These are phyloP conservation scores for Daldinia concentrica DNA, from an alignment of 495 filamentous ascomycete genomes.

Conservation along the genomic window DNA sequence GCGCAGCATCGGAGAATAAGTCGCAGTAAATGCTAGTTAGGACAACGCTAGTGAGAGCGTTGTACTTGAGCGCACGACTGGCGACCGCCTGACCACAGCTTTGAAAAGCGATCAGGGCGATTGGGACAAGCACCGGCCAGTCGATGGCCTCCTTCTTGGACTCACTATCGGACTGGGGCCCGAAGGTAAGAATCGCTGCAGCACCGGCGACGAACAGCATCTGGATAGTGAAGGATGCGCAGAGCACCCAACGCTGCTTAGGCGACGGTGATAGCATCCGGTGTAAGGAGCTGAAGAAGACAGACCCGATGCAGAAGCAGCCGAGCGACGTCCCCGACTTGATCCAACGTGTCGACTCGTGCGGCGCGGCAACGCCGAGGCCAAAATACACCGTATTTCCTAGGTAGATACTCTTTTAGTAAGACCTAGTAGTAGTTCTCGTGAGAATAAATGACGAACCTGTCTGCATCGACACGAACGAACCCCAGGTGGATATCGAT, in stretches of 20 bases:
- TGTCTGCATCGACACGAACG: conserved; percentile 83
- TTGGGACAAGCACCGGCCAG: conserved; percentile 68
- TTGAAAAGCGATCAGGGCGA: conserved; percentile 74
- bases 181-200: conserved; percentile 65
- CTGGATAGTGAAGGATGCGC: conserved; percentile 68
- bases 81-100: conserved; percentile 74
- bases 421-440: not conserved
- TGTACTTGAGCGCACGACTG: conserved; percentile 69
- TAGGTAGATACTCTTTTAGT: conserved; percentile 19
- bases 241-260: conserved; percentile 69
- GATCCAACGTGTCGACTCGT: conserved; percentile 66
- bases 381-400: conserved; percentile 79
- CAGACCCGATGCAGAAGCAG: conserved; percentile 73
- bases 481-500: conserved; percentile 76
- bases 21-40: conserved; percentile 78
- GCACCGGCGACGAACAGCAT: conserved; percentile 61
- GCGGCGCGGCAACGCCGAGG: conserved; percentile 67
- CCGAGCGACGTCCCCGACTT: conserved; percentile 70
- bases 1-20: conserved; percentile 68
- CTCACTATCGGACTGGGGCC: conserved; percentile 43
- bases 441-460: conserved; percentile 49
- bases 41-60: conserved; percentile 72
- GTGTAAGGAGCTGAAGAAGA: conserved; percentile 71
- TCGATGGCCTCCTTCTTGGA: conserved; percentile 54
- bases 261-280: conserved; percentile 62